These are phyloP conservation scores for Stachybotrys chartarum DNA, from an alignment of 2,329 filamentous ascomycete species.

Conservation along the genomic window DNA sequence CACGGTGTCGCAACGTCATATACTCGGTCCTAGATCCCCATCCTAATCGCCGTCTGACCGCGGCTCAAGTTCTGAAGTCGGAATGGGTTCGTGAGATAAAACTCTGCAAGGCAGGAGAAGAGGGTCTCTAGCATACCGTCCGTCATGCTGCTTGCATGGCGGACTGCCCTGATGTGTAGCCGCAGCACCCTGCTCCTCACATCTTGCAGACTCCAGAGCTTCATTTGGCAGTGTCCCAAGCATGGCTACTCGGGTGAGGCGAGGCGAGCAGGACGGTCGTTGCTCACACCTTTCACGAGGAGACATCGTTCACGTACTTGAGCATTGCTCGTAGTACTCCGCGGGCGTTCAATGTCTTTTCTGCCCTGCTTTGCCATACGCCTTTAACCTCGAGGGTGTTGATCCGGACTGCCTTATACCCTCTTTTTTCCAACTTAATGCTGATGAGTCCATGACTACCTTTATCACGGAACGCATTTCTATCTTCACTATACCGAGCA, in stretches of 20 bases:
- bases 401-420: background rate
- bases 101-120: slow-evolving; percentile 91
- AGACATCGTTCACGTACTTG: background rate
- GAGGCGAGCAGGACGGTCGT: background rate
- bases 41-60: slow-evolving; percentile 83
- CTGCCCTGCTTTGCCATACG: too few relatives aligned
- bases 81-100: slow-evolving; percentile 99
- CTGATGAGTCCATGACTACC: slow-evolving; percentile 16
- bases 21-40: slow-evolving; percentile 98
- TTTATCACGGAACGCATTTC: slow-evolving; percentile 7
- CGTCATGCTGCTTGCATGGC: slow-evolving; percentile 19
- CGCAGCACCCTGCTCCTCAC: slow-evolving; percentile 4
- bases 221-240: slow-evolving; percentile 6
- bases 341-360: too few relatives aligned
- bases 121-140: slow-evolving; percentile 62
- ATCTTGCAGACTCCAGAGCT: slow-evolving; percentile 14
- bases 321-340: too few relatives aligned
- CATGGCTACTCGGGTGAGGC: background rate
- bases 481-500: slow-evolving; percentile 20
- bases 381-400: background rate
- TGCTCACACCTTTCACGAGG: background rate
- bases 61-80: slow-evolving; percentile 93
- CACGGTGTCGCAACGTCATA: slow-evolving; percentile 95
- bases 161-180: slow-evolving; percentile 15
- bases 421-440: background rate